Base-by-base conservation (phyloP, 1,284 basidiomycete genomes). In the Puccinia polysora region DNA sequence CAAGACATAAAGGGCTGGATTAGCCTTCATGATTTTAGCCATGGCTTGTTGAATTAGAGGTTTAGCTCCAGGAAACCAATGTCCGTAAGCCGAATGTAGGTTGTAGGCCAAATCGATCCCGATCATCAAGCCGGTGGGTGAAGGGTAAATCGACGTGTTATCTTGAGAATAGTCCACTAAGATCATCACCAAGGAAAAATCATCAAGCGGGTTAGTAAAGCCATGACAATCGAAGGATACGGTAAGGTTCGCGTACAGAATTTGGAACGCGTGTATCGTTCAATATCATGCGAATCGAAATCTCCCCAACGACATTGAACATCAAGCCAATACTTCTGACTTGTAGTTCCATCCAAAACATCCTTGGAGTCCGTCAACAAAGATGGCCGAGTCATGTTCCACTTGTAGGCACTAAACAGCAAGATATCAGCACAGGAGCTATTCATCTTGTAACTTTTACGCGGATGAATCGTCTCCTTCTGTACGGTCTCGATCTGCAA, bases 381-480 rank as follows among this genome's bases (percentile, higher is more conserved):
- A 18, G 94, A 97, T 0, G 96, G 96, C 34, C 93, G 87, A 15
- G 93, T 89, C 76, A 98, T 96, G 79, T 97, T 97, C 95, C 95
- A 99, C 86, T 89, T 79, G 73, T 80, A 79, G 45, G 49, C 53
- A 55, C 73, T 94, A 85, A 98, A 98, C 65, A 99, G 84, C 40
- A 98, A 84, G 77, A 98, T 94, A 79, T 99, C 96, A 72, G 95
- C 95, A 75, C 89, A 91, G 45, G 89, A 91, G 8, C 77, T 78
- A 68, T 73, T 98, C 92, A 98, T 97, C 85, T 97, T 97, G 86
- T 99, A 99, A 84, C 91, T 96, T 85, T 97, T 98, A 82, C 95
- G 89, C 78, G 96, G 95, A 81, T 82, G 95, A 76, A 98, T 97
- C 0, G 95, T 97, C 82, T 98, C 95, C 83, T 99, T 99, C 81